Percentiles rank a stretch among this genome's conserved stretches.
These are phyloP conservation scores for Hymenoscyphus repandus DNA, from an alignment of 2,329 filamentous ascomycete species.

Conservation along the genomic window DNA sequence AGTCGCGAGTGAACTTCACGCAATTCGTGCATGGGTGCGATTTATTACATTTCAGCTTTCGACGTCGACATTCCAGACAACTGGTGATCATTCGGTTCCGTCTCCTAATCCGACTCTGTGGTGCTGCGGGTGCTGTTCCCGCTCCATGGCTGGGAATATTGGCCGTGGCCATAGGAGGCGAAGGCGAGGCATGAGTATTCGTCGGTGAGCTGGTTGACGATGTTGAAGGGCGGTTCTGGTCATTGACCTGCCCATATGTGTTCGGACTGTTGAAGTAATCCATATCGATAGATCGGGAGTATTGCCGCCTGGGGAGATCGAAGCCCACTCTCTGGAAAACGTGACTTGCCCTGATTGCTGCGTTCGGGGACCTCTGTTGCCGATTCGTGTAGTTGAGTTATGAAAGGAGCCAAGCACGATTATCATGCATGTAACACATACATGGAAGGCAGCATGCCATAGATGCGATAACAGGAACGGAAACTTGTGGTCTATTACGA, in stretches of 20 bases:
- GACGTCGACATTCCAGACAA: constrained; percentile 65
- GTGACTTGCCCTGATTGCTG: not conserved
- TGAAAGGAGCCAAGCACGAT: too few relatives aligned
- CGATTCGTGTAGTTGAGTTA: too few relatives aligned
- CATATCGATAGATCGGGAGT: constrained; percentile 6
- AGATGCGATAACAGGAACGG: too few relatives aligned
- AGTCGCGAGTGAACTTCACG: constrained; percentile 41
- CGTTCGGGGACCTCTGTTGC: too few relatives aligned
- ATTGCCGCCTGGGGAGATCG: too few relatives aligned
- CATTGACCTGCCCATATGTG: constrained; percentile 3
- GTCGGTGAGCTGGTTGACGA: not conserved
- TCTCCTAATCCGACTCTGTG: constrained; percentile 31
- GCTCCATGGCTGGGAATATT: not conserved
- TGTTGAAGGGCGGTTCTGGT: not conserved
- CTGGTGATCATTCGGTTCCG: constrained; percentile 64
- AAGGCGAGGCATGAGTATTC: constrained; percentile 6
- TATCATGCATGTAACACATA: too few relatives aligned
- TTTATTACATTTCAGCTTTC: constrained; percentile 77
- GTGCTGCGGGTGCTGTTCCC: constrained; percentile 11
- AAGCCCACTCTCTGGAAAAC: not conserved
- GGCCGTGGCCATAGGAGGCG: constrained; percentile 5
- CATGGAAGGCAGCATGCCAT: too few relatives aligned
- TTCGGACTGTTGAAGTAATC: constrained; percentile 16
- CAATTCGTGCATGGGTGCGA: constrained; percentile 55
- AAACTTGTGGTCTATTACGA: too few relatives aligned